Conservation (phyloP, 169 alveolate species). For the Fabrea salina region DNA sequence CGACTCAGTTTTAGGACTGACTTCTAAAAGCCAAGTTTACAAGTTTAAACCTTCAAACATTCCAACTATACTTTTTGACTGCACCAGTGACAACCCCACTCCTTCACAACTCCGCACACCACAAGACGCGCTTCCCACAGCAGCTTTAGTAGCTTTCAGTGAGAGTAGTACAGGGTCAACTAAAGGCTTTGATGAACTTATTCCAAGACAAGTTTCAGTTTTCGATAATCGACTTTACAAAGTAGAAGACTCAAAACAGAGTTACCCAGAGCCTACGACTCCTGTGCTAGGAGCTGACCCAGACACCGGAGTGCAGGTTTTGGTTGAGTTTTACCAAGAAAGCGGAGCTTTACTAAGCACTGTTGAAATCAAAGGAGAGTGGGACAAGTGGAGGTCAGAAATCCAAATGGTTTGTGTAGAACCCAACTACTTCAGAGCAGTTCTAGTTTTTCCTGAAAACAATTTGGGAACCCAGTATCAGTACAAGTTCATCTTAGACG, state of each 20-base stretch:
- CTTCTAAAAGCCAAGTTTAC: too few species aligned
- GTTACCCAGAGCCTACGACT: neutral
- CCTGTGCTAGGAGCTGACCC: neutral
- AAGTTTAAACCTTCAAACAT: too few species aligned
- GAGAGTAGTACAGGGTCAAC: slow-evolving; percentile 85
- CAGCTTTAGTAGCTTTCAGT: slow-evolving; percentile 55
- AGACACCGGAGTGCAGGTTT: neutral
- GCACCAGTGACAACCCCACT: neutral
- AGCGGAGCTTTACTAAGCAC: slow-evolving; percentile 21
- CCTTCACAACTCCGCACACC: neutral
- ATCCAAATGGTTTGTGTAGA: slow-evolving; percentile 47
- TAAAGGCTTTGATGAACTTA: slow-evolving; percentile 87
- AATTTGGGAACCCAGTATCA: neutral
- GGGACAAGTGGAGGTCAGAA: slow-evolving; percentile 83
- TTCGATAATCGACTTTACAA: slow-evolving; percentile 80
- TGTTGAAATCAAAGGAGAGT: slow-evolving; percentile 68
- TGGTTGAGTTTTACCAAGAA: slow-evolving; percentile 41
- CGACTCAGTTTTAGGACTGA: too few species aligned
- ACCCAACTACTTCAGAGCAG: neutral
- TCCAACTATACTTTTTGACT: neutral
- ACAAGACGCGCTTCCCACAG: neutral
- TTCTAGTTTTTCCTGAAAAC: neutral
- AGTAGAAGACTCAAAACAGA: slow-evolving; percentile 2
- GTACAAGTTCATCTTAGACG: neutral
- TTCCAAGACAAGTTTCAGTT: slow-evolving; percentile 83